Base-by-base conservation (phyloP, 2,329 filamentous ascomycete genomes). In the Emydomyces testavorans region DNA sequence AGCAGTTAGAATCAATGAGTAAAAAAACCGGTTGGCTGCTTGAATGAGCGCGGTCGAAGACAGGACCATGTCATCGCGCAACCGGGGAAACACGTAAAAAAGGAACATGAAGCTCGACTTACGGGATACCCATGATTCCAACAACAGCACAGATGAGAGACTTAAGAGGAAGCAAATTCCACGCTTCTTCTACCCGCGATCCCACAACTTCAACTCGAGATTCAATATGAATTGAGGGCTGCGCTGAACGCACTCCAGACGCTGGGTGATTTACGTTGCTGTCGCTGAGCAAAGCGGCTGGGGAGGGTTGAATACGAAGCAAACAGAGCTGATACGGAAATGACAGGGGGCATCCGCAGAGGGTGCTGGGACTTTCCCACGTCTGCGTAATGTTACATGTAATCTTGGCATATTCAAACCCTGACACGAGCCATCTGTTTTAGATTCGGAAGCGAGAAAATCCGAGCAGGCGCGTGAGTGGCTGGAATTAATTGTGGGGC, bases 101-200 rank as follows among this genome's bases (percentile, higher is more conserved):
- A 8, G 13, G 11, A 2, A 38, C 2, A 16, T 11, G 15, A 45
- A 29, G 32, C 13, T 35, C 18, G 56, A 67, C 65, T 64, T 58
- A 68, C 66, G 65, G 66, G 41, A 69, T 65, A 54, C 66, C 66
- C 66, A 69, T 69, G 50, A 41, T 55, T 53, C 52, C 34, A 36
- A 41, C 37, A 40, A 28, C 44, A 51, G 20, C 32, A 49, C 15
- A 38, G 31, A 23, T 28, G 40, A 10, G 16, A 42, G 15, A 11
- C 35, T 23, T 13, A 16, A 21, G 35, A 16, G 23, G 8, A 38
- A 28, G 20, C 32, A 26, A 21, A 32, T 20, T 4, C 8, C 16
- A 34, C 20, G 6, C n/a, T 18, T 32, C 11, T 31, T 31, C 35
- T n/a, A n/a, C n/a, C n/a, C 37, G 29, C 37, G 23, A 42, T 32